A percentile compares a stretch with the other conserved stretches of the same genome.
Conservation (phyloP, 176 grass and related monocot genomes). For the Oryza brachyantha region DNA sequence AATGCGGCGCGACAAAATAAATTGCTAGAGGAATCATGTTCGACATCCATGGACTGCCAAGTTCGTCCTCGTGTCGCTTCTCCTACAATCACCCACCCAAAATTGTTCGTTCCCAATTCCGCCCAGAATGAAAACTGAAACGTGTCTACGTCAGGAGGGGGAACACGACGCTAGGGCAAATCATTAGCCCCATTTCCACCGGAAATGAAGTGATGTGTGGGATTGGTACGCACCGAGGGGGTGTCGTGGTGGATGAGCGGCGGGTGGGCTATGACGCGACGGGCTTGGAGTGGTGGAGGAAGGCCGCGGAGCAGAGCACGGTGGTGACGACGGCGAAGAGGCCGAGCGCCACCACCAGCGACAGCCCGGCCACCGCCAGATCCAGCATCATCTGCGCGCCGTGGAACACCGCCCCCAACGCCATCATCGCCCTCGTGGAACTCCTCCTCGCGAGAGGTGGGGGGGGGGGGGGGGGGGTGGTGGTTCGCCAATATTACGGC, state of each 20-base stretch:
- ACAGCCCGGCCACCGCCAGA: constrained; percentile 74
- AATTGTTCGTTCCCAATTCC: neutral
- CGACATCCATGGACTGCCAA: neutral
- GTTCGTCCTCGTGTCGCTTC: neutral
- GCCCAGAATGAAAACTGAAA: neutral
- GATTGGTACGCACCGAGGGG: constrained; percentile 30
- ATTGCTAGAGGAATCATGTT: neutral
- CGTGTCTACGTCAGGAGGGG: neutral
- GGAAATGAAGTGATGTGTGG: neutral
- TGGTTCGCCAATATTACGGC: constrained; percentile 13
- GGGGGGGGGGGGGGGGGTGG: neutral
- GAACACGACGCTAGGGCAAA: neutral
- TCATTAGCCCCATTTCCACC: neutral
- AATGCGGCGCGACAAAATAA: neutral
- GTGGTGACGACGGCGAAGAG: constrained; percentile 72
- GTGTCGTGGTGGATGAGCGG: neutral
- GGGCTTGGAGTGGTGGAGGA: constrained; percentile 73
- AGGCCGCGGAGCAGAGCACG: constrained; percentile 74
- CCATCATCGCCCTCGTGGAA: constrained; percentile 23
- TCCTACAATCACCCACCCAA: neutral
- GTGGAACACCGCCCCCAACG: constrained; percentile 50
- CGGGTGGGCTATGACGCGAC: constrained; percentile 28
- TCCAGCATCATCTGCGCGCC: constrained; percentile 67
- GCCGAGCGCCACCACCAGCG: constrained; percentile 58
- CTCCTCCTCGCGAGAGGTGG: neutral